phyloP scores from a whole-genome alignment of 305 asterid species.

The Solanum hybrid region DNA sequence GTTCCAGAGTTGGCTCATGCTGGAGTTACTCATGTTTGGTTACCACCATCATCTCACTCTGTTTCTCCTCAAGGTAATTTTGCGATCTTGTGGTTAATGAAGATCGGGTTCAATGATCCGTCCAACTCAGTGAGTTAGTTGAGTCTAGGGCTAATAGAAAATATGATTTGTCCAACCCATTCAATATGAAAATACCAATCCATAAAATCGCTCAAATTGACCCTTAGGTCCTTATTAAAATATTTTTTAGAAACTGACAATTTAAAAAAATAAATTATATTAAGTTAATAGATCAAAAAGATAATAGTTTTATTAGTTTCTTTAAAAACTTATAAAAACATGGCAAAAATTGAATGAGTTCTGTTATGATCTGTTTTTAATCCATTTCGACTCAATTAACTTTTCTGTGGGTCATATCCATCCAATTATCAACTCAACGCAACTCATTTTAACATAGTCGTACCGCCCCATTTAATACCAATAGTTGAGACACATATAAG shows the following conservation, averaged over 20 bases:
- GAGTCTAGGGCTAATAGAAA: not conserved
- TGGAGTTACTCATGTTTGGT: slow-evolving; percentile 80
- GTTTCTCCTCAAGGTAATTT: slow-evolving; percentile 43
- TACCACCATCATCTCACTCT: slow-evolving; percentile 83
- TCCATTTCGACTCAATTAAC: too few species aligned
- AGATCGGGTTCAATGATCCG: not conserved
- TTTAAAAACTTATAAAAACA: not conserved
- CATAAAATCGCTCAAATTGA: not conserved
- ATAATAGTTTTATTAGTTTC: too few species aligned
- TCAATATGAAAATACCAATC: not conserved
- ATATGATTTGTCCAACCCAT: not conserved
- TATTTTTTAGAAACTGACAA: not conserved
- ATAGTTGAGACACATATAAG: not conserved
- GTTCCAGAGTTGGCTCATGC: slow-evolving; percentile 52
- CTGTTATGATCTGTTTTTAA: too few species aligned
- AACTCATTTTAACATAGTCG: not conserved
- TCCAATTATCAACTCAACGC: not conserved
- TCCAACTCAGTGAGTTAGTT: too few species aligned
- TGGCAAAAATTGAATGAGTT: not conserved
- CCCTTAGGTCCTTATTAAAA: not conserved
- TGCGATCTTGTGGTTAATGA: not conserved
- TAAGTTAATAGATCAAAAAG: not conserved
- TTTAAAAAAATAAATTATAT: too few species aligned
- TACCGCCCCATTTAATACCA: not conserved
- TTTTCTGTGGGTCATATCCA: not conserved